Conservation (phyloP, 768 basidiomycete genomes). For the Boletus rubropictus region DNA sequence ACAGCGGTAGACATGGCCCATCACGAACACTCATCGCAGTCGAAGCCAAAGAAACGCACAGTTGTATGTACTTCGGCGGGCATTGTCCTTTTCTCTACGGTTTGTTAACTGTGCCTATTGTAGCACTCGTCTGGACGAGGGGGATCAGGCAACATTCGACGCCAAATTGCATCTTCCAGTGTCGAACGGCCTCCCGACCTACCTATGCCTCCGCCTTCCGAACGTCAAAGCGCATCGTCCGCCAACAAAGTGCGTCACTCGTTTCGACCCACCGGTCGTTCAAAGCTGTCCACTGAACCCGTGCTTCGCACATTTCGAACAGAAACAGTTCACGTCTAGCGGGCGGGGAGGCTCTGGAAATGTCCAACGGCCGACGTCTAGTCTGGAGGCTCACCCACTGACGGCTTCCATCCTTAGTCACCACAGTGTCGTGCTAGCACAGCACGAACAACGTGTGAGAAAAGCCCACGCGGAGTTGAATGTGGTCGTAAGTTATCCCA, state of each 20-base stretch:
- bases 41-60: constrained; percentile 3
- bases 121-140: constrained; percentile 22
- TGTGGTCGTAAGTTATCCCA: constrained; percentile 12
- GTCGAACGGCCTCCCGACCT: neutral
- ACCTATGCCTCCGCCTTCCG: neutral
- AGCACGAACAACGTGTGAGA: constrained; percentile 17
- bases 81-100: neutral
- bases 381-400: constrained; percentile 16
- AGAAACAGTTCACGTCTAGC: constrained; percentile 15
- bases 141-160: constrained; percentile 21
- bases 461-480: constrained; percentile 13
- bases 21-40: neutral
- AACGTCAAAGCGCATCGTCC: neutral
- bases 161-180: neutral
- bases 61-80: constrained; percentile 15
- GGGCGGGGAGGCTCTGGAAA: constrained; percentile 26
- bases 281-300: neutral
- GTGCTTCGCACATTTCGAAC: neutral
- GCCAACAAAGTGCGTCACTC: neutral
- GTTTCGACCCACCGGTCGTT: neutral
- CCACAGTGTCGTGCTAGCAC: constrained; percentile 9
- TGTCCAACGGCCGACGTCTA: constrained; percentile 6
- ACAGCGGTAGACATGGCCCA: neutral
- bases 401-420: constrained; percentile 22
- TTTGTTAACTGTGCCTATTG: neutral